Evolutionary conservation across 768 basidiomycete species (phyloP).

Genomic region (Psilocybe tampanensis): DNA sequence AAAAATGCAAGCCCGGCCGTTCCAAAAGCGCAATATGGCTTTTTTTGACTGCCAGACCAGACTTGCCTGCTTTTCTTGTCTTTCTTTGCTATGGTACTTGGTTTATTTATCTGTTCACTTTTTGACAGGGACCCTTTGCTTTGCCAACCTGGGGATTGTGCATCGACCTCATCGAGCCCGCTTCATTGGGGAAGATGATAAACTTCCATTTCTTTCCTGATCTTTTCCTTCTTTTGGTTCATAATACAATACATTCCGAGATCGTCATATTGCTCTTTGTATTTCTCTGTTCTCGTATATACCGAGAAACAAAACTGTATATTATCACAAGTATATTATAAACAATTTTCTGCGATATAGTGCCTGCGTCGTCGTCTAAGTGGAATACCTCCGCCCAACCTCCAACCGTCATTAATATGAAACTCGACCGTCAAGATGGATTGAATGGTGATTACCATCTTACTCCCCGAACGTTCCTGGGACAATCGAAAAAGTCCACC

Average conservation of each 20-base stretch:
- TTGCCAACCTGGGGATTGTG: slow-evolving; percentile 16
- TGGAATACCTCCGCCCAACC: no score
- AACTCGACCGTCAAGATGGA: no score
- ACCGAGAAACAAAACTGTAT: slow-evolving; percentile 39
- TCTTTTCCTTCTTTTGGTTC: slow-evolving; percentile 6
- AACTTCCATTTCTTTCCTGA: no score
- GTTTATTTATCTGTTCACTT: slow-evolving; percentile 47
- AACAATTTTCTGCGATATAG: slow-evolving; percentile 15
- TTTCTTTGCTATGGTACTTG: slow-evolving; percentile 36
- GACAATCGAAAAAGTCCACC: no score
- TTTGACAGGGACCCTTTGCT: slow-evolving; percentile 35
- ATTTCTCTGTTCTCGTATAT: slow-evolving; percentile 34
- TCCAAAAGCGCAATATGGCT: neutral
- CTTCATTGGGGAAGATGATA: slow-evolving; percentile 1
- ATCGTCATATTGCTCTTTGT: slow-evolving; percentile 30
- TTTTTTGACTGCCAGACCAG: neutral
- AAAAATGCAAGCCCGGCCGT: neutral
- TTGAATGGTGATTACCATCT: no score
- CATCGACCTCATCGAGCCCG: slow-evolving; percentile 6
- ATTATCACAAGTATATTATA: slow-evolving; percentile 39
- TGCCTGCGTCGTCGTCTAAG: no score
- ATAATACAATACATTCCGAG: slow-evolving; percentile 13
- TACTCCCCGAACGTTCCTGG: no score
- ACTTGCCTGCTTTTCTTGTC: slow-evolving; percentile 19
- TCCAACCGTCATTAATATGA: no score